Base-by-base conservation (phyloP, 805 yeast species). In the Maudiozyma turicensis region DNA sequence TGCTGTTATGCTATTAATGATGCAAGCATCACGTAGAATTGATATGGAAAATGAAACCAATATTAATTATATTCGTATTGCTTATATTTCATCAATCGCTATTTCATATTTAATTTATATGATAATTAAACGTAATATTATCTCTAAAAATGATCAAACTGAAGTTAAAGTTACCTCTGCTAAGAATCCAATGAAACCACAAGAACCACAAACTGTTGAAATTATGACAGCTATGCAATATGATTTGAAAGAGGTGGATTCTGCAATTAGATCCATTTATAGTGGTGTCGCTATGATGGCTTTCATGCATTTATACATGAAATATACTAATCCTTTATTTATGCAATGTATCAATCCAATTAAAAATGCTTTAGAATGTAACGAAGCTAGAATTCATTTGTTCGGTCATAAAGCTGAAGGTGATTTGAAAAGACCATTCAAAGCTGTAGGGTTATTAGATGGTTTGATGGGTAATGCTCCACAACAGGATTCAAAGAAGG, bases 271-370 rank as follows among this genome's bases (percentile, higher is more conserved):
- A 71, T 80, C 93, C 55, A 80, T 89, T 57, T 82, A 82, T 76
- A 86, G 93, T 55, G 86, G 95, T 55, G 68, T 88, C 59, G 96
- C 95, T 63, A 90, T 93, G 96, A 89, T 93, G 89, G 96, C 84
- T 30, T 86, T 91, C 82, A 90, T 93, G 97, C 99, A 91, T 71
- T 64, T 91, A 56, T 91, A 91, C 81, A 82, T 93, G 95, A 86
- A 89, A 73, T 91, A 87, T 78, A 89, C 97, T 69, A 89, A 93
- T 73, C 99, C 99, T 50, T 78, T 91, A 65, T 81, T 93, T 59
- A 85, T 91, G 89, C 98, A 91, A 75, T 81, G 89, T 56, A 78
- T 93, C 58, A 79, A 93, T 48, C 91, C 96, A 48, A 74, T 93
- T 61, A 91, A 93, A 79, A 72, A 84, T 58, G 95, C 95, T 44